Conservation (phyloP, 2,329 filamentous ascomycete species). For the Calonectria naviculata region DNA sequence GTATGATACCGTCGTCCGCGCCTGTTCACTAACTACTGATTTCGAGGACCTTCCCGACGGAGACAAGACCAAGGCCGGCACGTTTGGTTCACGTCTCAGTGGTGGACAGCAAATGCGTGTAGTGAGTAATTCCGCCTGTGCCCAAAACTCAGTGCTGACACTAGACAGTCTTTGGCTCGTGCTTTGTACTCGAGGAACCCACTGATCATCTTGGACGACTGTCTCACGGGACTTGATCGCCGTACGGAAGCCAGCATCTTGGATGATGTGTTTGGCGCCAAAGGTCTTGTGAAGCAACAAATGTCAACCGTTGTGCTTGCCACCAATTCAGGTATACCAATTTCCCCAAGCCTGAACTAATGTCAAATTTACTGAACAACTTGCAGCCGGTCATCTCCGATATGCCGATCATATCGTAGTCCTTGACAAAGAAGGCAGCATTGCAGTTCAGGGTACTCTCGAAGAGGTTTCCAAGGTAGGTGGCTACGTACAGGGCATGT, state of each 20-base stretch:
- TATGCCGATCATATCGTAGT: not conserved
- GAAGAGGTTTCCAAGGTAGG: not conserved
- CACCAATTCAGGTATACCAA: not conserved
- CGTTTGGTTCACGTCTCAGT: slow-evolving; percentile 49
- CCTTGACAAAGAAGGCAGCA: not conserved
- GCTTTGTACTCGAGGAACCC: not conserved
- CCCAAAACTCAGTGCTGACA: not conserved
- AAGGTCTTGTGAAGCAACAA: not conserved
- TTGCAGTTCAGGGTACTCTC: not conserved
- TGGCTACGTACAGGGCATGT: not conserved
- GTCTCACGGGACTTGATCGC: not conserved
- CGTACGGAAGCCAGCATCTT: not conserved
- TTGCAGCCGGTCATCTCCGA: not conserved
- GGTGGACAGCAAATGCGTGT: slow-evolving; percentile 51
- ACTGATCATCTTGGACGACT: not conserved
- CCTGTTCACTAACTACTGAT: slow-evolving; percentile 37
- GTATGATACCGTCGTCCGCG: slow-evolving; percentile 43
- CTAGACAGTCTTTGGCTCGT: not conserved
- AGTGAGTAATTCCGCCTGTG: slow-evolving; percentile 13
- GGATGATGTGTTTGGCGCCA: not conserved
- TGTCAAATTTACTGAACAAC: not conserved
- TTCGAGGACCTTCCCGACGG: slow-evolving; percentile 42
- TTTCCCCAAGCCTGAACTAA: too few species aligned
- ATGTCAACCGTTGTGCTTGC: not conserved
- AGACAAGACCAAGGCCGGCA: slow-evolving; percentile 48